Base-by-base conservation (phyloP, 1,284 basidiomycete genomes). In the Boletellus sp. region DNA sequence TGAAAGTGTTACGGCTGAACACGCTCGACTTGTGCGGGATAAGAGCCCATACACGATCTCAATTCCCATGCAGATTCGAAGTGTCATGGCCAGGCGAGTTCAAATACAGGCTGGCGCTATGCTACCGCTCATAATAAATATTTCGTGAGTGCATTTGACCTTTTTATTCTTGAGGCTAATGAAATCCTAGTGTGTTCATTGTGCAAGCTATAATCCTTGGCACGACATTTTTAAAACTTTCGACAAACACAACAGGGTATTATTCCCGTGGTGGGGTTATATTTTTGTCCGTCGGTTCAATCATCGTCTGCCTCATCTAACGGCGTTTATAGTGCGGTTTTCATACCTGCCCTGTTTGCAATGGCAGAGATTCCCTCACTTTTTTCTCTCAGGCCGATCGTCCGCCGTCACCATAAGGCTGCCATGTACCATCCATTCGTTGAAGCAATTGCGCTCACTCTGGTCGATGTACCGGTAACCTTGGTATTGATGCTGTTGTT, bases 261-360 rank as follows among this genome's bases (percentile, higher is more conserved):
- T 94, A 87, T 72, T 84, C 85, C 13, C 80, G 91, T 17, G 90
- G 90, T 3, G 91, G 91, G 69, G 71, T 84, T 19, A 64, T 87
- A 8, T 87, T 84, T 70, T 86, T 85, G 80, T 83, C 48, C 29
- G 76, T 64, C 13, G 10, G 19, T 44, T 36, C 7, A 29, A 5
- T 29, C n/a, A 4, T 43, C 38, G 16, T 9, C 4, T 2, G 39
- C 1, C 27, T 43, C 10, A 13, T 36, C 38, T 47, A 14, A 52
- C 16, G 37, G 16, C n/a, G 16, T 37, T 30, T 13, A n/a, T 22
- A 68, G 64, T 27, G 47, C 66, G 10, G 40, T 69, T 7, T 57
- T 70, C 29, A 47, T 69, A 14, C 53, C 57, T 19, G 61, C 65
- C 0, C 52, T 70, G 14, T 55, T 55, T 19, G 43, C 66, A 4